These are phyloP conservation scores for Rhazya stricta DNA, from an alignment of 257 asterid species.

Conservation along the genomic window DNA sequence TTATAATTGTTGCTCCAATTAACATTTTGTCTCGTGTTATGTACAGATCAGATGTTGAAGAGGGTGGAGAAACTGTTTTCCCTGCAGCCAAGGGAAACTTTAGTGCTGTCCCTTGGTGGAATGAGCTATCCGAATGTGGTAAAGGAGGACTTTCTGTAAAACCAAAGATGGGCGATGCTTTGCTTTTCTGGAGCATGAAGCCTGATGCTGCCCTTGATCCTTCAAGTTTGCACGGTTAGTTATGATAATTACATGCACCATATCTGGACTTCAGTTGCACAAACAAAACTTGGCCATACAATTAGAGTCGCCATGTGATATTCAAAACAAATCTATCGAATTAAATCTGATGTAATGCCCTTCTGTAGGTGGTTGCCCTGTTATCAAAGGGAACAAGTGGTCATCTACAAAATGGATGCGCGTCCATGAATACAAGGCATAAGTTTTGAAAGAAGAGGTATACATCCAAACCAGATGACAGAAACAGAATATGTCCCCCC, in stretches of 20 bases:
- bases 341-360: neutral
- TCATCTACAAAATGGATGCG: conserved; percentile 98
- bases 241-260: neutral
- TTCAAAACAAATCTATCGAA: neutral
- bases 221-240: conserved; percentile 95
- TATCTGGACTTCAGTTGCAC: neutral
- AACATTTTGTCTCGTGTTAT: neutral
- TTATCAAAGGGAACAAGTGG: conserved; percentile 94
- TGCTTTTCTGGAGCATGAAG: conserved; percentile 98
- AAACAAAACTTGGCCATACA: neutral
- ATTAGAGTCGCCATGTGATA: neutral
- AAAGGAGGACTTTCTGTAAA: conserved; percentile 83
- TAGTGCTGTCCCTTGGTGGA: conserved; percentile 88
- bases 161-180: conserved; percentile 95
- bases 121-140: conserved; percentile 95
- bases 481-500: neutral
- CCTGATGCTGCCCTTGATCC: conserved; percentile 88
- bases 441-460: conserved; percentile 36
- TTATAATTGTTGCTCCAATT: neutral
- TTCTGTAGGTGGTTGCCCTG: conserved; percentile 78
- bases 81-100: conserved; percentile 86
- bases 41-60: conserved; percentile 93
- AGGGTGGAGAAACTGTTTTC: conserved; percentile 98
- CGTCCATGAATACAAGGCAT: conserved; percentile 63
- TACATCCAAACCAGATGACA: conserved; percentile 17